These are phyloP conservation scores for Closterium sp. DNA, from an alignment of 139 green algal species.

Conservation along the genomic window DNA sequence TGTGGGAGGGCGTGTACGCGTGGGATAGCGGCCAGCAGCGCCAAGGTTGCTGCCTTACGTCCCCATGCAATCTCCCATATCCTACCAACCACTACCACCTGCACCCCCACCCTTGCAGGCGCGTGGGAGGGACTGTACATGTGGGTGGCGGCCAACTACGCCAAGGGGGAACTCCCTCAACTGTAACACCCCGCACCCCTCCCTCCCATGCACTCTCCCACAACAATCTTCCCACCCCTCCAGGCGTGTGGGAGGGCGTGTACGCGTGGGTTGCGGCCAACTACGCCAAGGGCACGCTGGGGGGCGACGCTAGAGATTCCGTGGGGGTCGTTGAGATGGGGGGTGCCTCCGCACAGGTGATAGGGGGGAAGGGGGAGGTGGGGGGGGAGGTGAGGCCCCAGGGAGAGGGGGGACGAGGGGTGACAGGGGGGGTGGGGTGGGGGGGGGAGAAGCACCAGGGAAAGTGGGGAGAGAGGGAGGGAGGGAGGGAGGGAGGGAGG, in stretches of 20 bases:
- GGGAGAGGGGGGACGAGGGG: not conserved
- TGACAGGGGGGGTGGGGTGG: not conserved
- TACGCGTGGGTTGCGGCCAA: constrained; percentile 44
- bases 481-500: not conserved
- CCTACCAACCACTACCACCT: not conserved
- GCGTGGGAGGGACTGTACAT: constrained; percentile 31
- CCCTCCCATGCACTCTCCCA: not conserved
- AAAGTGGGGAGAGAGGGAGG: not conserved
- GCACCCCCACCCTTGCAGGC: not conserved
- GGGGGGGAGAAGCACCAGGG: not conserved
- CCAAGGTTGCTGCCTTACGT: no score
- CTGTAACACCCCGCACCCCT: not conserved
- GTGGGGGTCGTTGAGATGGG: constrained; percentile 37
- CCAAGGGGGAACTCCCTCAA: no score
- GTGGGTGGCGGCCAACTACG: constrained; percentile 44
- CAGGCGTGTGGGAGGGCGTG: constrained; percentile 31
- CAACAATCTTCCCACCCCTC: not conserved
- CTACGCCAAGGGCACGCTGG: constrained; percentile 25
- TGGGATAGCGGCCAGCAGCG: no score
- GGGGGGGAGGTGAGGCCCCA: not conserved
- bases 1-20: constrained; percentile 3
- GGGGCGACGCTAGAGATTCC: constrained; percentile 2
- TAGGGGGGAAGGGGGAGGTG: no score
- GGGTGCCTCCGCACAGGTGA: constrained; percentile 43
- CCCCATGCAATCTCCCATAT: no score